Evolutionary conservation across 148 eudicot species (phyloP).

Genomic region (Chenopodium formosanum): DNA sequence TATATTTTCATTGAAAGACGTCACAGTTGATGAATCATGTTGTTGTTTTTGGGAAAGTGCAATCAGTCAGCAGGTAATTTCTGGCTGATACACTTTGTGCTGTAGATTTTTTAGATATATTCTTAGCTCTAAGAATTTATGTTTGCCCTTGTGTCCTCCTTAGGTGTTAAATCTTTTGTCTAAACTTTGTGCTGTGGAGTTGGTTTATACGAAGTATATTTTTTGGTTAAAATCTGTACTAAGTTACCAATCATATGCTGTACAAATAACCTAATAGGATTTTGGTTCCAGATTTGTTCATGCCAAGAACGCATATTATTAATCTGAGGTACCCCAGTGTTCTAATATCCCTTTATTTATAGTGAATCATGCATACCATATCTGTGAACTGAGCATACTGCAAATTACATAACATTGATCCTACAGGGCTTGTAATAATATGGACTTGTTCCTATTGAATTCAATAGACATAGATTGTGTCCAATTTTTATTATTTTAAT

Average conservation of each 20-base stretch:
- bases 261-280: background rate
- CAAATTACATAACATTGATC: background rate
- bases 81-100: background rate
- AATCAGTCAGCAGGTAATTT: background rate
- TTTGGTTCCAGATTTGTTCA: background rate
- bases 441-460: background rate
- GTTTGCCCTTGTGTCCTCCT: background rate
- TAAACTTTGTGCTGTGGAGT: background rate
- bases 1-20: too few relatives aligned
- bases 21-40: too few relatives aligned
- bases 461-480: slow-evolving; percentile 3
- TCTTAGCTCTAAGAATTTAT: background rate
- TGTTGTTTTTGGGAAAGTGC: too few relatives aligned
- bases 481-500: background rate
- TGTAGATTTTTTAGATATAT: background rate
- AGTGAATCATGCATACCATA: background rate
- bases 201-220: background rate
- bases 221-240: background rate
- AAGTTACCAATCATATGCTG: background rate
- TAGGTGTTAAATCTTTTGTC: background rate
- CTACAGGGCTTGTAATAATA: background rate
- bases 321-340: background rate
- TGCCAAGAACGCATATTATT: background rate
- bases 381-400: background rate
- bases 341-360: background rate